phyloP scores from a whole-genome alignment of 495 filamentous ascomycete genomes.

The Aspergillus baeticus region DNA sequence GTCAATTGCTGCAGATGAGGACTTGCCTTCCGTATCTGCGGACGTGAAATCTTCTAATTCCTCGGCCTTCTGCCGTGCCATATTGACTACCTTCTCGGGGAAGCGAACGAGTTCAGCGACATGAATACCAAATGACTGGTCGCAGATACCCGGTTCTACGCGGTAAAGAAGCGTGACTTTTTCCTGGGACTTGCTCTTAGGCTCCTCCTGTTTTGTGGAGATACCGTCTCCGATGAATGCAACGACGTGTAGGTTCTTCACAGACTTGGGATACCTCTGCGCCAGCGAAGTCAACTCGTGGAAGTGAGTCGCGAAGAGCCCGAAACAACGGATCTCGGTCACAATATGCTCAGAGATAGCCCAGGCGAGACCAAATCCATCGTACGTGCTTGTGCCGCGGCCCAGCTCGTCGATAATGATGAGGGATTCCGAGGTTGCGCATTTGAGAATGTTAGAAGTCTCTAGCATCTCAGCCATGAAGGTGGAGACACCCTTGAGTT shows the following conservation, averaged over 20 bases:
- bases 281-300: constrained; percentile 92
- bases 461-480: constrained; percentile 99
- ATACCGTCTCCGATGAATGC: constrained; percentile 77
- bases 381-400: constrained; percentile 95
- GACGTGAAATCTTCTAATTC: constrained; percentile 92
- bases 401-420: constrained; percentile 99
- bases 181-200: constrained; percentile 63
- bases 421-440: constrained; percentile 86
- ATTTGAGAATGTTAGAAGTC: constrained; percentile 97
- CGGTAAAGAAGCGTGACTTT: constrained; percentile 91
- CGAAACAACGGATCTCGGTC: constrained; percentile 88
- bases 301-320: constrained; percentile 97
- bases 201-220: constrained; percentile 18
- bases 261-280: constrained; percentile 74
- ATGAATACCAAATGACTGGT: constrained; percentile 97
- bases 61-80: constrained; percentile 97
- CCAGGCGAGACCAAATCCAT: constrained; percentile 97
- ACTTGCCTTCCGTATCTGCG: constrained; percentile 58
- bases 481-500: constrained; percentile 96
- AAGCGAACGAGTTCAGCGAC: constrained; percentile 98
- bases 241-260: constrained; percentile 92
- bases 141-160: constrained; percentile 90
- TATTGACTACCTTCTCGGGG: constrained; percentile 94
- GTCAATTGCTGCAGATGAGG: constrained; percentile 37
- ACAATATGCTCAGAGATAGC: constrained; percentile 98